phyloP scores from a whole-genome alignment of 257 asterid genomes.

The Fraxinus americana region DNA sequence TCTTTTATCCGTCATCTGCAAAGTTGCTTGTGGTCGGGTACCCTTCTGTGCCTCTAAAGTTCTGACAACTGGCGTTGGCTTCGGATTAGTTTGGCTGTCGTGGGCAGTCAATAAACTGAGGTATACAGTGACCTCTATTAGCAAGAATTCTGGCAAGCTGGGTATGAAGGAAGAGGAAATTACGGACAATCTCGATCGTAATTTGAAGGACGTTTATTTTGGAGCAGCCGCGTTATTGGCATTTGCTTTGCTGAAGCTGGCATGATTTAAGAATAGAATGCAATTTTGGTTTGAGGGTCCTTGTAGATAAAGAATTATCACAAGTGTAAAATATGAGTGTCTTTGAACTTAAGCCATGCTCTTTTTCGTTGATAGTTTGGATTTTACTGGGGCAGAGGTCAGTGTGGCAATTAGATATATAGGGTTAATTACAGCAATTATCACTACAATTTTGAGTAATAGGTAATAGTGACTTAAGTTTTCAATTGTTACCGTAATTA shows the following conservation, averaged over 20 bases:
- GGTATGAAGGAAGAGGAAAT: constrained; percentile 55
- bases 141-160: constrained; percentile 46
- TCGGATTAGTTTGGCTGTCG: constrained; percentile 89
- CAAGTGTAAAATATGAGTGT: not conserved
- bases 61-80: constrained; percentile 72
- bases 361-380: not conserved
- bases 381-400: not conserved
- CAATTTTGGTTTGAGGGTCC: not conserved
- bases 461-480: too few species aligned
- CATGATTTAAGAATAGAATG: constrained; percentile 29
- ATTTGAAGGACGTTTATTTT: constrained; percentile 63
- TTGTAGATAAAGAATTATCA: not conserved
- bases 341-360: not conserved
- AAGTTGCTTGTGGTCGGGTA: constrained; percentile 53
- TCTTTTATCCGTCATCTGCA: constrained; percentile 60
- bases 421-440: too few species aligned
- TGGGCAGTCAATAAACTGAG: constrained; percentile 78
- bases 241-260: constrained; percentile 60
- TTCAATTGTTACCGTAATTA: too few species aligned
- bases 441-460: too few species aligned
- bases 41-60: constrained; percentile 62
- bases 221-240: constrained; percentile 65
- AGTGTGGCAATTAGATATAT: not conserved
- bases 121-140: constrained; percentile 61
- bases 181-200: constrained; percentile 59